Base-by-base conservation (phyloP, 2,329 filamentous ascomycete genomes). In the Cladophialophora carrionii region DNA sequence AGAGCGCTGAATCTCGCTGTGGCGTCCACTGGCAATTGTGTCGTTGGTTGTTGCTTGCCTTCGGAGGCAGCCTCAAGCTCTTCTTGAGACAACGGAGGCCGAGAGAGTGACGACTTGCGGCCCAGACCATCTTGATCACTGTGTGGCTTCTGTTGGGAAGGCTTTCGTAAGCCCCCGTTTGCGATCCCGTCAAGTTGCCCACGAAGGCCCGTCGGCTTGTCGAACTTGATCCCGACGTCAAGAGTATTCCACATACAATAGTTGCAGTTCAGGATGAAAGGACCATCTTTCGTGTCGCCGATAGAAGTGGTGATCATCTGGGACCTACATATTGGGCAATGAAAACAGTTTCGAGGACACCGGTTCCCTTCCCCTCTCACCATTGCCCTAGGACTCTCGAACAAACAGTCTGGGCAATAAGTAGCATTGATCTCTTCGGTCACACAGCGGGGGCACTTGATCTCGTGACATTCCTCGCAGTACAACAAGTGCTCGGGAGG, bases 401-500 rank as follows among this genome's bases (percentile, higher is more conserved):
- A 98, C 63, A 99, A 80, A 76, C 95, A 99, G 76, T 88, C 94
- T 4, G 95, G 95, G 74, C 95, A 99, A 78, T 91, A 99, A 83
- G 92, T 97, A 61, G 91, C 95, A 55, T 96, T 88, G 62, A 96
- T 92, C 79, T 99, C 95, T 75, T 99, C 95, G 55, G 89, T 86
- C 61, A 96, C 90, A 74, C 95, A 99, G 79, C 92, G 85, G 5
- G 92, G 91, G 76, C 95, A 99, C 71, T 95, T 90, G 68, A 98
- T 96, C 78, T 96, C 90, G 76, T 96, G 92, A 77, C 95, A 99
- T 76, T 98, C 95, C 75, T 96, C 94, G 81, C 95, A 99, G 81
- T 96, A 99, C 48, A 98, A 85, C 29, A 99, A 85, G 75, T 97
- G 89, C 74, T 98, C 94, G 52, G 97, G 87, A 0, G 95, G 94